phyloP scores from a whole-genome alignment of 176 grass and related monocot genomes.

The Aegilops umbellulata region DNA sequence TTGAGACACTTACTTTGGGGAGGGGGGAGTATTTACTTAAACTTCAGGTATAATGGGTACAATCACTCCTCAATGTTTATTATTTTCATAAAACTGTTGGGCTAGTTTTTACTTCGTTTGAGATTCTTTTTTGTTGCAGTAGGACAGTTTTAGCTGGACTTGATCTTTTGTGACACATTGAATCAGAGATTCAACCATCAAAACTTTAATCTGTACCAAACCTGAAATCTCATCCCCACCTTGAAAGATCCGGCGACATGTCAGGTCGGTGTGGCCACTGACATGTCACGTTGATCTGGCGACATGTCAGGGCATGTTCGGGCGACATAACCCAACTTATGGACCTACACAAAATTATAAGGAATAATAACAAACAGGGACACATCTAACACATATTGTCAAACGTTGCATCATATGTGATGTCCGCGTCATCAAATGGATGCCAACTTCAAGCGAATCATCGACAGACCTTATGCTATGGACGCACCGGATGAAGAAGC shows the following conservation, averaged over 20 bases:
- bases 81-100: background rate
- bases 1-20: no score
- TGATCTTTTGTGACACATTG: background rate
- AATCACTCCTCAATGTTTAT: background rate
- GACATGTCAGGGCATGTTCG: background rate
- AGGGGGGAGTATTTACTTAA: no score
- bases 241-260: background rate
- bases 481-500: no score
- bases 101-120: background rate
- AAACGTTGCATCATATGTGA: background rate
- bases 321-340: background rate
- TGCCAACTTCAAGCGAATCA: no score
- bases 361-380: background rate
- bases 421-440: background rate
- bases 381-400: background rate
- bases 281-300: background rate
- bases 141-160: background rate
- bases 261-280: background rate
- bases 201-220: background rate
- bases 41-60: background rate
- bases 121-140: background rate
- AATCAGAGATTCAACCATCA: background rate
- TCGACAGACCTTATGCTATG: no score
- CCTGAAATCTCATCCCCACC: background rate
- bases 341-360: background rate